phyloP scores from a whole-genome alignment of 2,329 filamentous ascomycete genomes.

The Alternaria sp. region DNA sequence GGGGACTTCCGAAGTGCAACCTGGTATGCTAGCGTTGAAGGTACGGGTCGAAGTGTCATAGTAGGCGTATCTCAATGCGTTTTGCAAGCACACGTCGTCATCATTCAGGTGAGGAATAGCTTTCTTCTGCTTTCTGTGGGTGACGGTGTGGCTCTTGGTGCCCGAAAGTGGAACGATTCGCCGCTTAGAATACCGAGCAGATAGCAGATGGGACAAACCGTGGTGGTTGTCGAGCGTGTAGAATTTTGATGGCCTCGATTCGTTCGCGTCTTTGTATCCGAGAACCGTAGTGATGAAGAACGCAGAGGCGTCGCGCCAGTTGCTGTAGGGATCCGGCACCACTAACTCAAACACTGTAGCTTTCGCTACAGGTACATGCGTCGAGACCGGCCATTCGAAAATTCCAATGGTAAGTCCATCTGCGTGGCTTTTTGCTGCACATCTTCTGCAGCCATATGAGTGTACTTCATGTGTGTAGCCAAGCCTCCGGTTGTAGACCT shows the following conservation, averaged over 20 bases:
- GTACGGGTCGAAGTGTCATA: conserved; percentile 28
- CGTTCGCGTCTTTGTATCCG: not conserved
- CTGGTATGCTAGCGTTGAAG: conserved; percentile 24
- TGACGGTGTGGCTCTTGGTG: conserved; percentile 47
- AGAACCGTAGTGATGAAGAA: conserved; percentile 56
- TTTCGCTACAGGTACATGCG: conserved; percentile 42
- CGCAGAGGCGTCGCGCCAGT: conserved; percentile 61
- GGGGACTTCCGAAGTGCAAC: conserved; percentile 24
- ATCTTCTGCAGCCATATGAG: conserved; percentile 36
- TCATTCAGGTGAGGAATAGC: conserved; percentile 36
- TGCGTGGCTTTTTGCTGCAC: conserved; percentile 44
- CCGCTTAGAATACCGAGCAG: conserved; percentile 5
- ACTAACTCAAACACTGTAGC: conserved; percentile 63
- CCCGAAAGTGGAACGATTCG: conserved; percentile 49
- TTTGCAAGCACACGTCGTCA: conserved; percentile 55
- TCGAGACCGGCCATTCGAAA: conserved; percentile 66
- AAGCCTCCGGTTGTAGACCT: conserved; percentile 5
- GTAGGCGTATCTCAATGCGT: conserved; percentile 54
- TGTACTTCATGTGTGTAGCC: conserved; percentile 19
- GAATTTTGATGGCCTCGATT: not conserved
- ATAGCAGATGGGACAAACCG: conserved; percentile 12
- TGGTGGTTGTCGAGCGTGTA: conserved; percentile 27
- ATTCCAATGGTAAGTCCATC: conserved; percentile 54
- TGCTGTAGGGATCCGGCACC: conserved; percentile 51
- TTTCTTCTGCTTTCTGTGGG: conserved; percentile 45